These are phyloP conservation scores for Hyaloscypha variabilis DNA, from an alignment of 495 filamentous ascomycete species.

Conservation along the genomic window DNA sequence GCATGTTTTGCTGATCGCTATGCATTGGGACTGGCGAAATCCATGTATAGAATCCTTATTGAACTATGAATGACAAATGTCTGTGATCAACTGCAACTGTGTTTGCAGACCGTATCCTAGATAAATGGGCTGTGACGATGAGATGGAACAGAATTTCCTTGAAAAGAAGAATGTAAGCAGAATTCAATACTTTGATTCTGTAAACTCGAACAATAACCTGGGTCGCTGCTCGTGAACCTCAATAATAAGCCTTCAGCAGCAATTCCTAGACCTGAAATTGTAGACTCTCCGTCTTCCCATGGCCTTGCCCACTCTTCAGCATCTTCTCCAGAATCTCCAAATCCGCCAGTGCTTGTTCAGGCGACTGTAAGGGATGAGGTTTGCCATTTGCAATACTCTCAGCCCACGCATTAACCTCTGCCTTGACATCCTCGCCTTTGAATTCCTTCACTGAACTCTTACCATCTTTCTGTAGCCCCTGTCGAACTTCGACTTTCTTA, in stretches of 20 bases:
- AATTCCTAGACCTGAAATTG: conserved; percentile 24
- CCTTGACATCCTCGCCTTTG: conserved; percentile 58
- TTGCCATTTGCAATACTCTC: conserved; percentile 51
- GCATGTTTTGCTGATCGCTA: too few relatives aligned
- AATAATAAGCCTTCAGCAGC: neutral
- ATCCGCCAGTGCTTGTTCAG: conserved; percentile 70
- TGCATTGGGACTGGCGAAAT: too few relatives aligned
- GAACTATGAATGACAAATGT: neutral
- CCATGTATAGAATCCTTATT: neutral
- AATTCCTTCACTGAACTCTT: conserved; percentile 50
- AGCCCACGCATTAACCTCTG: conserved; percentile 71
- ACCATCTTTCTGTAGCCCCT: conserved; percentile 43
- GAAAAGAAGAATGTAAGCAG: neutral
- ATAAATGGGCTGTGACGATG: neutral
- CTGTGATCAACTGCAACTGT: neutral
- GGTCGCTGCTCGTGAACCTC: too few relatives aligned
- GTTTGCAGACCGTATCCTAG: too few relatives aligned
- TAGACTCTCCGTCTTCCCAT: conserved; percentile 49
- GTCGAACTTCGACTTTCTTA: conserved; percentile 42
- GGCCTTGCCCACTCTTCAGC: conserved; percentile 61
- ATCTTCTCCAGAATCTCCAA: conserved; percentile 69
- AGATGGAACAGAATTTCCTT: neutral
- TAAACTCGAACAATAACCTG: neutral
- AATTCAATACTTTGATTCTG: neutral
- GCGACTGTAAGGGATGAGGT: conserved; percentile 56